Evolutionary conservation across 768 basidiomycete species (phyloP).

Genomic region (Tylopilus sp.): DNA sequence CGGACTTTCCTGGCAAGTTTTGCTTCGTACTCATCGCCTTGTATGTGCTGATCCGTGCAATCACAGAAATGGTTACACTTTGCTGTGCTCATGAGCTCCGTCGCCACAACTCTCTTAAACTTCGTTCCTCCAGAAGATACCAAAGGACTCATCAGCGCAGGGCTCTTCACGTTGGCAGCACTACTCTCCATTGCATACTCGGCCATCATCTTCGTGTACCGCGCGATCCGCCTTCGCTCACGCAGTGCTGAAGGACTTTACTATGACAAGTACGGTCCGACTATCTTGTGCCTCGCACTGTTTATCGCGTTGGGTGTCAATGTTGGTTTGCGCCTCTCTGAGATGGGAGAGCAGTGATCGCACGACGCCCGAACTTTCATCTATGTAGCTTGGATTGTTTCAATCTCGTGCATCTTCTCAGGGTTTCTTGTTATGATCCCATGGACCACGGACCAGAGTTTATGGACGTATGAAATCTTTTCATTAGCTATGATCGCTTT

Average conservation of each 20-base stretch:
- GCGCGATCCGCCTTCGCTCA: slow-evolving; percentile 63
- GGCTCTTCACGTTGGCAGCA: slow-evolving; percentile 86
- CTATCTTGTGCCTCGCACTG: slow-evolving; percentile 65
- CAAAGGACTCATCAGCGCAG: slow-evolving; percentile 80
- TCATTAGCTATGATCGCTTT: slow-evolving; percentile 23
- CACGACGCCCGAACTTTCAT: not conserved
- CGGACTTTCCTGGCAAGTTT: slow-evolving; percentile 83
- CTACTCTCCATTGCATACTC: slow-evolving; percentile 86
- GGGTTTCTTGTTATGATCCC: not conserved
- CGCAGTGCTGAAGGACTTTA: slow-evolving; percentile 78
- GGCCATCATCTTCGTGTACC: slow-evolving; percentile 74
- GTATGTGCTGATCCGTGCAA: not conserved
- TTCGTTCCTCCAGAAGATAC: slow-evolving; percentile 73
- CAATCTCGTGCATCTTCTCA: not conserved
- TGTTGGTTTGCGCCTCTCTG: slow-evolving; percentile 61
- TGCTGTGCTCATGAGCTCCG: slow-evolving; percentile 81
- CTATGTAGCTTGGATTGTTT: not conserved
- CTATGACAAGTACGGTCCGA: slow-evolving; percentile 88
- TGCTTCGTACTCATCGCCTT: not conserved
- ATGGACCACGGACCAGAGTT: not conserved
- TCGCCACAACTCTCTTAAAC: slow-evolving; percentile 87
- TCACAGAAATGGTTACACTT: slow-evolving; percentile 85
- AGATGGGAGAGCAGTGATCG: slow-evolving; percentile 38
- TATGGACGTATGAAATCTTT: slow-evolving; percentile 14
- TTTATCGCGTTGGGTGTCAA: slow-evolving; percentile 71